Percentiles rank a stretch among this genome's conserved stretches.
Conservation (phyloP, 345 rosid genomes). For the Reutealis trisperma region DNA sequence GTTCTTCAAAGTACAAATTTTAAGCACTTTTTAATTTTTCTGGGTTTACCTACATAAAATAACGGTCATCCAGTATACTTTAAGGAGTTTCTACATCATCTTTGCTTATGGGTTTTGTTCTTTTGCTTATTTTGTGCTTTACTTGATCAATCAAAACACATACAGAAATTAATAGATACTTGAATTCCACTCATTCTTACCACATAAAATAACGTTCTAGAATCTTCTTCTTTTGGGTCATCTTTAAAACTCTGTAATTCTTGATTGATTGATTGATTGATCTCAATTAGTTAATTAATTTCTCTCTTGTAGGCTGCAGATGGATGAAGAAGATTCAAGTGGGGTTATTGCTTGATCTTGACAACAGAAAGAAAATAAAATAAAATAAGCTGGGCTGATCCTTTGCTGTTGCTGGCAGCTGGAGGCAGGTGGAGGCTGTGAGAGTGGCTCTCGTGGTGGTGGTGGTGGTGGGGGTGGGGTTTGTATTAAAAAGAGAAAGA, state of each 20-base stretch:
- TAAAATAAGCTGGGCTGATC: too few relatives aligned
- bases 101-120: conserved; percentile 38
- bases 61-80: conserved; percentile 28
- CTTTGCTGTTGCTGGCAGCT: conserved; percentile 3
- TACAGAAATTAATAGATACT: conserved; percentile 19
- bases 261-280: conserved; percentile 10
- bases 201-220: conserved; percentile 39
- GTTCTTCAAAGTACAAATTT: conserved; percentile 15
- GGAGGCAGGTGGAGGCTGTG: neutral
- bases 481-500: conserved; percentile 19
- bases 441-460: neutral
- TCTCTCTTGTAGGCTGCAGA: conserved; percentile 42
- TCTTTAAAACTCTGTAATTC: neutral
- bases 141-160: conserved; percentile 38
- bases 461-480: conserved; percentile 38
- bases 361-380: neutral
- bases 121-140: conserved; percentile 41
- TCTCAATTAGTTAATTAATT: conserved; percentile 17
- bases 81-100: conserved; percentile 20
- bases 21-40: conserved; percentile 7
- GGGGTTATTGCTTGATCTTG: conserved; percentile 29
- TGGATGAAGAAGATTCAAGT: conserved; percentile 49
- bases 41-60: conserved; percentile 52
- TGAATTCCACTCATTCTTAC: conserved; percentile 33
- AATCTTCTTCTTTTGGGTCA: conserved; percentile 21